Percentiles rank a stretch among this genome's conserved stretches.
phyloP scores from a whole-genome alignment of 2,329 filamentous ascomycete genomes.

The Ophiostoma piceae region DNA sequence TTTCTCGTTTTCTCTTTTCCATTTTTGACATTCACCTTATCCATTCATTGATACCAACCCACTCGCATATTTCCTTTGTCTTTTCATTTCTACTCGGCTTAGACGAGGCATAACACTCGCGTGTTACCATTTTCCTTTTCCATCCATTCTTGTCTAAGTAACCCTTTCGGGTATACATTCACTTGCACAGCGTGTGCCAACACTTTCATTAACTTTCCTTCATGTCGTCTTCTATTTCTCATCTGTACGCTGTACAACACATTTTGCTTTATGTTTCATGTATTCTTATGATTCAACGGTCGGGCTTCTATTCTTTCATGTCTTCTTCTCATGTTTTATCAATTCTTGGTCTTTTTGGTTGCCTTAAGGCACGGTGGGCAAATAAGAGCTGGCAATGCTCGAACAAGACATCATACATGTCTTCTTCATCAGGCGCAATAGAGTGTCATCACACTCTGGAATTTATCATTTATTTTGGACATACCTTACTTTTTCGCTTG shows the following conservation, averaged over 20 bases:
- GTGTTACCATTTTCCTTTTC: constrained; percentile 2
- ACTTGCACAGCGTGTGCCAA: constrained; percentile 15
- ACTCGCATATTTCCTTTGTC: constrained; percentile 3
- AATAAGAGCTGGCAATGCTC: constrained; percentile 9
- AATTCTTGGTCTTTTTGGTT: background rate
- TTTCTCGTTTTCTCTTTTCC: background rate
- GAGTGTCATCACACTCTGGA: background rate
- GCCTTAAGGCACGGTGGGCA: background rate
- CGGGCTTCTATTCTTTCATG: constrained; percentile 14
- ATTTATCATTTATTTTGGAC: background rate
- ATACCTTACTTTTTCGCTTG: background rate
- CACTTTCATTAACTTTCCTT: constrained; percentile 1
- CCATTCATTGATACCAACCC: constrained; percentile 12
- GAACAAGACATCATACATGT: background rate
- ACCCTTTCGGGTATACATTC: background rate
- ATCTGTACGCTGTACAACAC: background rate
- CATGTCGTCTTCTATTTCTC: background rate
- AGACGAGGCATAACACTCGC: constrained; percentile 9
- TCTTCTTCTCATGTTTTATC: background rate
- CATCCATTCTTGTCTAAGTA: background rate
- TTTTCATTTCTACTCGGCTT: constrained; percentile 1
- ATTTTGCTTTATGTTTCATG: constrained; percentile 16
- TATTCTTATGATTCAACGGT: constrained; percentile 14
- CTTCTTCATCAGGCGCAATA: background rate
- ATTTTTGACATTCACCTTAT: background rate